Percentiles rank a stretch among this genome's conserved stretches.
Evolutionary conservation across 805 yeast genomes (phyloP).

Genomic region (Candida broadrunensis): DNA sequence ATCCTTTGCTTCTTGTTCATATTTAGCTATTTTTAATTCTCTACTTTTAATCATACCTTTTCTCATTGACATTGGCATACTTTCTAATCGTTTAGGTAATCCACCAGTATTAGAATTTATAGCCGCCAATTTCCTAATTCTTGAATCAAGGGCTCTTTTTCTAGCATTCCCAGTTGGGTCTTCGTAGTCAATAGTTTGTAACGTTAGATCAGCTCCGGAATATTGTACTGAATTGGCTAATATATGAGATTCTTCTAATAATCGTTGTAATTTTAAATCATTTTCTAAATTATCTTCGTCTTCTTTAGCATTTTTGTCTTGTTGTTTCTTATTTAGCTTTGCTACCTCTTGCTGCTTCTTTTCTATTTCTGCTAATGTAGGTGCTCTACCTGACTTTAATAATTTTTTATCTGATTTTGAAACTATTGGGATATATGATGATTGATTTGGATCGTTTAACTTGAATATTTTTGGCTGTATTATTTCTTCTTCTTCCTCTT

Average conservation of each 20-base stretch:
- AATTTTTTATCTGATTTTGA: constrained; percentile 50
- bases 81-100: constrained; percentile 50
- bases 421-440: constrained; percentile 18
- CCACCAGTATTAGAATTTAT: constrained; percentile 45
- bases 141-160: constrained; percentile 56
- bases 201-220: constrained; percentile 68
- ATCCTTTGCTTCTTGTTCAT: constrained; percentile 76
- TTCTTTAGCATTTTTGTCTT: constrained; percentile 33
- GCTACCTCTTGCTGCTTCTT: constrained; percentile 18
- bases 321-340: constrained; percentile 33
- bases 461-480: constrained; percentile 47
- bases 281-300: constrained; percentile 57
- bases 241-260: constrained; percentile 71
- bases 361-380: constrained; percentile 37
- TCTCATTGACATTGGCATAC: constrained; percentile 85
- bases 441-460: constrained; percentile 25
- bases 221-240: constrained; percentile 39
- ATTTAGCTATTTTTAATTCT: constrained; percentile 47
- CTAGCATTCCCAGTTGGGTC: constrained; percentile 69
- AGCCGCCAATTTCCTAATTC: constrained; percentile 47
- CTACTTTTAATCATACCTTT: constrained; percentile 75
- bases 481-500: constrained; percentile 5
- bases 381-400: constrained; percentile 60
- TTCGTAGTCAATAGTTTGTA: constrained; percentile 59
- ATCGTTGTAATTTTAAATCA: constrained; percentile 69